Conservation (phyloP, 169 alveolate genomes). For the Perkinsus marinus region DNA sequence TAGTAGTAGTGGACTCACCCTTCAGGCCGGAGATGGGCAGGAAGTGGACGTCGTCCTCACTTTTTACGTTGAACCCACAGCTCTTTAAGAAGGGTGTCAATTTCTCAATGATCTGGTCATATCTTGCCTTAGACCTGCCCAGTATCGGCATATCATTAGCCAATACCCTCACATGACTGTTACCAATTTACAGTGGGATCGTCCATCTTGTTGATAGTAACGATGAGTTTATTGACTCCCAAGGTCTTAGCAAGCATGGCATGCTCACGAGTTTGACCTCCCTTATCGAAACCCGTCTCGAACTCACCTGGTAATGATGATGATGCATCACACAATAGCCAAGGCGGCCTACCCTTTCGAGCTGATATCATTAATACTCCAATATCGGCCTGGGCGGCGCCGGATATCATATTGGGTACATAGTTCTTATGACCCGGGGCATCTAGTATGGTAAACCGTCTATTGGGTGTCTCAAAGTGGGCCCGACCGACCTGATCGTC, state of each 20-base stretch:
- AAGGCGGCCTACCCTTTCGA: neutral
- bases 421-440: constrained; percentile 99
- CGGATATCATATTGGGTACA: constrained; percentile 97
- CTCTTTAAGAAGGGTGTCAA: constrained; percentile 71
- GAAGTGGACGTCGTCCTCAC: constrained; percentile 60
- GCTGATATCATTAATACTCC: constrained; percentile 95
- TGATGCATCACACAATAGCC: too few species aligned
- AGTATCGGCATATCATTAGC: neutral
- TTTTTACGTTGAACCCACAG: constrained; percentile 71
- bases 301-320: constrained; percentile 80
- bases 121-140: neutral
- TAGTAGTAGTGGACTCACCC: constrained; percentile 78
- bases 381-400: constrained; percentile 98
- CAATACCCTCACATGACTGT: neutral
- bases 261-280: constrained; percentile 99
- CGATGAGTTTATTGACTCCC: constrained; percentile 86
- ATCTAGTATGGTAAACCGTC: constrained; percentile 93
- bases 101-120: constrained; percentile 50
- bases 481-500: constrained; percentile 82
- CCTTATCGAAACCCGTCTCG: constrained; percentile 98
- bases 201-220: constrained; percentile 98
- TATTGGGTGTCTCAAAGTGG: constrained; percentile 73
- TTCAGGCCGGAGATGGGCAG: constrained; percentile 94
- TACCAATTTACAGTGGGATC: constrained; percentile 87
- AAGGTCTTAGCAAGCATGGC: constrained; percentile 92